phyloP scores from a whole-genome alignment of 805 yeast genomes.

The Candida namnaoensis region DNA sequence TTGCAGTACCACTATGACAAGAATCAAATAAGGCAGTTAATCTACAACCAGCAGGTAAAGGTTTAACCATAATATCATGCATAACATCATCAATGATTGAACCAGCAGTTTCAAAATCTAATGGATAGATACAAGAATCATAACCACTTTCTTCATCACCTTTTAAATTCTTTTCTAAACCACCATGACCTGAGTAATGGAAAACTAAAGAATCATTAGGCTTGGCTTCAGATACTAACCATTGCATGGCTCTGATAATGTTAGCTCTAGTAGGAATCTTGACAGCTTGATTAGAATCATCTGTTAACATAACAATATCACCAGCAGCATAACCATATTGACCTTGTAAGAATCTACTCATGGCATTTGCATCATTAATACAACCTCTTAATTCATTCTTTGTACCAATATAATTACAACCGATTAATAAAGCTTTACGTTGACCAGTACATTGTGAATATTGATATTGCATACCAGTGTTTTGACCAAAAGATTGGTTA shows the following conservation, averaged over 20 bases:
- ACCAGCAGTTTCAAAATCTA: constrained; percentile 54
- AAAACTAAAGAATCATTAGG: constrained; percentile 63
- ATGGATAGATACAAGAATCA: constrained; percentile 55
- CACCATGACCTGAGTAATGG: constrained; percentile 76
- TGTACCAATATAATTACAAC: constrained; percentile 60
- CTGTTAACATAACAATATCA: constrained; percentile 40
- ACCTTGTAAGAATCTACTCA: constrained; percentile 26
- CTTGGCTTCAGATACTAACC: constrained; percentile 60
- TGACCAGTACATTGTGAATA: constrained; percentile 56
- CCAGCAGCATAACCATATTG: constrained; percentile 13
- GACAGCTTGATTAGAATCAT: constrained; percentile 28
- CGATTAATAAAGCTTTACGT: constrained; percentile 58
- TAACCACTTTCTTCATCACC: constrained; percentile 60
- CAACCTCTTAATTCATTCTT: constrained; percentile 53
- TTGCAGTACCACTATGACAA: constrained; percentile 68
- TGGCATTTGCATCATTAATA: constrained; percentile 55
- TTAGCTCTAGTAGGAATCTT: constrained; percentile 53
- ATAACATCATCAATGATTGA: constrained; percentile 58
- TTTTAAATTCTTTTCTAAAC: constrained; percentile 47
- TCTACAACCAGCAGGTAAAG: constrained; percentile 57
- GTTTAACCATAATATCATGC: constrained; percentile 52
- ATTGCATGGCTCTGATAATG: constrained; percentile 60
- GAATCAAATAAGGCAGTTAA: constrained; percentile 67
- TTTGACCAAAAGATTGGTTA: constrained; percentile 11
- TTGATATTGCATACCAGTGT: constrained; percentile 15